phyloP scores from a whole-genome alignment of 2,329 filamentous ascomycete species.

The Hymenoscyphus infarciens region DNA sequence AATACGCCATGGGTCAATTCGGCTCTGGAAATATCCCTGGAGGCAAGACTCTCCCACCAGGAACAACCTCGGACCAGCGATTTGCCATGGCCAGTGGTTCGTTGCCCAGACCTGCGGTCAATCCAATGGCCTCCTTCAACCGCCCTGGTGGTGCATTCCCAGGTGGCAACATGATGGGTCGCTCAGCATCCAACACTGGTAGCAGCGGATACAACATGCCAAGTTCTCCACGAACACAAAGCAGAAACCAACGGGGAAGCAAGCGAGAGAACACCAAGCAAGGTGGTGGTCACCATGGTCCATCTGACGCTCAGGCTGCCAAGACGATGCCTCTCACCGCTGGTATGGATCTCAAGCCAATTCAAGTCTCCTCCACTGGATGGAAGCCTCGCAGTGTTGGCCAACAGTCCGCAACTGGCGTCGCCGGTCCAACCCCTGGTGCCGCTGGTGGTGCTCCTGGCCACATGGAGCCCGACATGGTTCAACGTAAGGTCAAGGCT shows the following conservation, averaged over 20 bases:
- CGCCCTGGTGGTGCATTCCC: slow-evolving; percentile 62
- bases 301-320: slow-evolving; percentile 65
- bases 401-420: slow-evolving; percentile 37
- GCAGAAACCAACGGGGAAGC: slow-evolving; percentile 58
- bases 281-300: slow-evolving; percentile 32
- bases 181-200: slow-evolving; percentile 57
- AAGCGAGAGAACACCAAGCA: slow-evolving; percentile 59
- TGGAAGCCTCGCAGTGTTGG: slow-evolving; percentile 84
- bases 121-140: slow-evolving; percentile 57
- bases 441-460: slow-evolving; percentile 42
- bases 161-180: slow-evolving; percentile 58
- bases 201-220: slow-evolving; percentile 55
- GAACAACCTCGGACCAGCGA: slow-evolving; percentile 73
- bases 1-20: slow-evolving; percentile 70
- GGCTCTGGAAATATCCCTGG: slow-evolving; percentile 41
- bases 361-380: slow-evolving; percentile 67
- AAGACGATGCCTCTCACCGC: slow-evolving; percentile 91
- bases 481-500: slow-evolving; percentile 98
- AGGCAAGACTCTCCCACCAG: slow-evolving; percentile 63
- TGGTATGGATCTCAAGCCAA: slow-evolving; percentile 75
- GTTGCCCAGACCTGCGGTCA: slow-evolving; percentile 48
- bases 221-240: slow-evolving; percentile 64
- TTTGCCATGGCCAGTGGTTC: slow-evolving; percentile 61
- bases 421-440: slow-evolving; percentile 43
- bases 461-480: slow-evolving; percentile 82